A percentile compares a stretch with the other conserved stretches of the same genome.
Evolutionary conservation across 768 basidiomycete species (phyloP).

Genomic region (Crassisporium funariophilum): DNA sequence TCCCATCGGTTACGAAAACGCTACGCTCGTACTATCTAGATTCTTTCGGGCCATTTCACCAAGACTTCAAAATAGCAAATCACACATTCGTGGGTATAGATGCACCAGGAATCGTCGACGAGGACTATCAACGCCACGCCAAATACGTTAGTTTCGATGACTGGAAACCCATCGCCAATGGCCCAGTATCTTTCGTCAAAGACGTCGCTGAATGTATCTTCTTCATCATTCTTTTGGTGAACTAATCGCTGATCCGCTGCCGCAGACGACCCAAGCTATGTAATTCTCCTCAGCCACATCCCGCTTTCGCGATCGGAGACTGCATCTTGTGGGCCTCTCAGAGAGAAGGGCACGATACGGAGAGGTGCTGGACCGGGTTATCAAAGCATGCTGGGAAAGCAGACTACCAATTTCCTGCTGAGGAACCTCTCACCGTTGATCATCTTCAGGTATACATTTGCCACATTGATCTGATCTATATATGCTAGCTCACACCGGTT

Average conservation of each 20-base stretch:
- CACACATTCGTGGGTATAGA: conserved; percentile 75
- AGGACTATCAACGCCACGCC: conserved; percentile 70
- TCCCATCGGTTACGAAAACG: conserved; percentile 49
- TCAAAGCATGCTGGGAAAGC: conserved; percentile 80
- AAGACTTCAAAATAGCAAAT: conserved; percentile 60
- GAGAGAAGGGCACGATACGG: conserved; percentile 72
- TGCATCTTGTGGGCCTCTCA: conserved; percentile 73
- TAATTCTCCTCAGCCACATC: conserved; percentile 83
- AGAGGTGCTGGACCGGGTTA: conserved; percentile 81
- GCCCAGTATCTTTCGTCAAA: conserved; percentile 63
- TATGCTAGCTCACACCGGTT: conserved; percentile 12
- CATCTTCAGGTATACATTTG: conserved; percentile 65
- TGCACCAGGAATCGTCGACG: conserved; percentile 79
- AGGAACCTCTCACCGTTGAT: conserved; percentile 62
- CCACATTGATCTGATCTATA: background rate
- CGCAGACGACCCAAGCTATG: conserved; percentile 40
- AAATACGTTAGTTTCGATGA: conserved; percentile 49
- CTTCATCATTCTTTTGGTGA: background rate
- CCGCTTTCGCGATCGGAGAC: conserved; percentile 78
- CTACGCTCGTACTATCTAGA: conserved; percentile 59
- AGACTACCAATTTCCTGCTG: conserved; percentile 75
- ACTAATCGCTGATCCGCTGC: conserved; percentile 2
- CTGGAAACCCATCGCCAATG: conserved; percentile 56
- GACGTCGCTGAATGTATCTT: conserved; percentile 40
- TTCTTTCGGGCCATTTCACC: conserved; percentile 72